These are phyloP conservation scores for Neostapfia colusana DNA, from an alignment of 176 grass and related monocot genomes.

Conservation along the genomic window DNA sequence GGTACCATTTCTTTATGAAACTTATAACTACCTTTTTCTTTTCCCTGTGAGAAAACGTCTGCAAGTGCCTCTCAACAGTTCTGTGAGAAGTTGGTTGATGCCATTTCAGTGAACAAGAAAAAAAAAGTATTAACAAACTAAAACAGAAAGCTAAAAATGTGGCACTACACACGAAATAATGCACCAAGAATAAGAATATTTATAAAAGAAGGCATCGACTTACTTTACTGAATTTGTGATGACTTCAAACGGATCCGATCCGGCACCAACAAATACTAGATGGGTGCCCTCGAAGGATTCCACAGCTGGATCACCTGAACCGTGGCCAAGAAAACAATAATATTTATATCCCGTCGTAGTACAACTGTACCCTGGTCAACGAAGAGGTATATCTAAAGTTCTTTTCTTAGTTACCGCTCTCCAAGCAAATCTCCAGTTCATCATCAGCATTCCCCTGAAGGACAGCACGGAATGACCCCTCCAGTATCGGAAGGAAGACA, in stretches of 20 bases:
- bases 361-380: conserved; percentile 23
- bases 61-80: conserved; percentile 73
- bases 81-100: conserved; percentile 39
- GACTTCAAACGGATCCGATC: conserved; percentile 77
- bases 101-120: conserved; percentile 28
- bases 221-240: conserved; percentile 75
- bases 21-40: conserved; percentile 62
- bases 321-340: not conserved
- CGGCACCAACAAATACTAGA: conserved; percentile 66
- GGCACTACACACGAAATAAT: not conserved
- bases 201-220: conserved; percentile 21
- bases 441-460: conserved; percentile 75
- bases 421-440: conserved; percentile 80
- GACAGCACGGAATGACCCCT: conserved; percentile 70
- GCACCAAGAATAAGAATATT: conserved; percentile 22
- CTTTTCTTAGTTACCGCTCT: conserved; percentile 53
- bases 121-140: not conserved
- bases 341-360: conserved; percentile 19
- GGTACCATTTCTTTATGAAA: conserved; percentile 21
- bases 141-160: not conserved
- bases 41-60: conserved; percentile 72
- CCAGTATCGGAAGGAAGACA: conserved; percentile 70
- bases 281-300: conserved; percentile 74
- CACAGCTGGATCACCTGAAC: conserved; percentile 69
- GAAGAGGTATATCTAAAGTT: not conserved